These are phyloP conservation scores for Daldinia vernicosa DNA, from an alignment of 495 filamentous ascomycete genomes.

Conservation along the genomic window DNA sequence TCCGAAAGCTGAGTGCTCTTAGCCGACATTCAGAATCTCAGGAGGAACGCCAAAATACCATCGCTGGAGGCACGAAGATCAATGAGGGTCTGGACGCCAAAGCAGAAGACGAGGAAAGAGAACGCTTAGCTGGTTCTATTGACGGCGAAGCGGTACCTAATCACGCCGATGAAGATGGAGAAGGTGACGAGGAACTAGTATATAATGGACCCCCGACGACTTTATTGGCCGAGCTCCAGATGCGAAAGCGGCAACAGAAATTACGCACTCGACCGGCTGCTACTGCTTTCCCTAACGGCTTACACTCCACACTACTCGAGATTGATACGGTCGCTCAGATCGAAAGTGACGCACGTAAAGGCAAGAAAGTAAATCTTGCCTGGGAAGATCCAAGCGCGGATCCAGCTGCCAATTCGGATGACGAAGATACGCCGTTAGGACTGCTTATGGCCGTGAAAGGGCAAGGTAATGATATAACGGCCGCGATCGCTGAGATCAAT, in stretches of 20 bases:
- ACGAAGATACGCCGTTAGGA: slow-evolving; percentile 85
- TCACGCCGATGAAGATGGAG: slow-evolving; percentile 53
- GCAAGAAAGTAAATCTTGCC: slow-evolving; percentile 81
- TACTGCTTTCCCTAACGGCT: slow-evolving; percentile 73
- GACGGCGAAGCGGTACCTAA: slow-evolving; percentile 52
- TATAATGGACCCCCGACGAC: slow-evolving; percentile 84
- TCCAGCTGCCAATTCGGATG: slow-evolving; percentile 55
- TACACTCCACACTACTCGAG: slow-evolving; percentile 89
- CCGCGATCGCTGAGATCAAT: slow-evolving; percentile 61
- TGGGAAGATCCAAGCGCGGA: slow-evolving; percentile 76
- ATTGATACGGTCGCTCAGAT: slow-evolving; percentile 91
- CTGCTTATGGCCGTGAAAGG: slow-evolving; percentile 74
- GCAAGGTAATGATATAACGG: slow-evolving; percentile 59
- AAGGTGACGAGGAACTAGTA: slow-evolving; percentile 48
- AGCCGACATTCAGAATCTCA: slow-evolving; percentile 38
- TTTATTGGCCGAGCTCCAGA: slow-evolving; percentile 88
- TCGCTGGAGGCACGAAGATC: slow-evolving; percentile 28
- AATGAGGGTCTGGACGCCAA: slow-evolving; percentile 33
- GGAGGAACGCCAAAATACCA: slow-evolving; percentile 35
- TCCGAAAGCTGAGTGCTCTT: slow-evolving; percentile 45
- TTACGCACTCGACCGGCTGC: slow-evolving; percentile 74
- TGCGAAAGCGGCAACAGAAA: slow-evolving; percentile 86
- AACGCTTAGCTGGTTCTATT: slow-evolving; percentile 27
- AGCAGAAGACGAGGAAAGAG: slow-evolving; percentile 48
- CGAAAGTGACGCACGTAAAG: slow-evolving; percentile 75